Percentiles rank a stretch among this genome's conserved stretches.
These are phyloP conservation scores for Litchi chinensis DNA, from an alignment of 345 rosid species.

Conservation along the genomic window DNA sequence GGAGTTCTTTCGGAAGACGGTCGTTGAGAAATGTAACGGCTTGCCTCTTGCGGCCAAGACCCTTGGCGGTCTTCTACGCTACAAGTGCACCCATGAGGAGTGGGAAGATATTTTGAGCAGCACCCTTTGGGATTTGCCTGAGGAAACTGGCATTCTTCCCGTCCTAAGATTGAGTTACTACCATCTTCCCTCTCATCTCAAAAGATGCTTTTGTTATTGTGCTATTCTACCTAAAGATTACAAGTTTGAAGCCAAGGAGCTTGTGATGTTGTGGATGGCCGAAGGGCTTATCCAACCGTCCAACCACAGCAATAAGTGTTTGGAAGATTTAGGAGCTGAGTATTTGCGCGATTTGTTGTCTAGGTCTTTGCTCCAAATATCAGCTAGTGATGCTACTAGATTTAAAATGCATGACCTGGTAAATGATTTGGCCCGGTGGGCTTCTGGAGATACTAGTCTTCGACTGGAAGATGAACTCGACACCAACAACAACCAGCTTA, in stretches of 20 bases:
- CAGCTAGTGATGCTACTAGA: not conserved
- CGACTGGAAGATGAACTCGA: too few species aligned
- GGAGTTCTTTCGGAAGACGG: not conserved
- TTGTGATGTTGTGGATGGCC: slow-evolving; percentile 27
- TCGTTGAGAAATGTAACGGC: slow-evolving; percentile 17
- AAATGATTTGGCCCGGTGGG: slow-evolving; percentile 23
- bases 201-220: slow-evolving; percentile 21
- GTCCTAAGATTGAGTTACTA: not conserved
- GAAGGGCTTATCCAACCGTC: slow-evolving; percentile 10
- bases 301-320: not conserved
- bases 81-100: not conserved
- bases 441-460: not conserved
- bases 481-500: too few species aligned
- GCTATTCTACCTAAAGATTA: slow-evolving; percentile 23
- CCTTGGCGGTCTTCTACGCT: slow-evolving; percentile 23
- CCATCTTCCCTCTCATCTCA: slow-evolving; percentile 11
- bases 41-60: slow-evolving; percentile 20
- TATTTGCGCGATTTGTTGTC: slow-evolving; percentile 10
- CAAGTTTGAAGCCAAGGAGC: slow-evolving; percentile 16
- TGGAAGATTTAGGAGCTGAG: slow-evolving; percentile 18
- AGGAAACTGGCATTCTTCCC: not conserved
- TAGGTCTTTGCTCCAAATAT: slow-evolving; percentile 7
- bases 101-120: slow-evolving; percentile 17
- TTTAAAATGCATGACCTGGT: slow-evolving; percentile 26
- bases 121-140: not conserved